Percentiles rank a stretch among this genome's conserved stretches.
phyloP scores from a whole-genome alignment of 495 filamentous ascomycete genomes.

The Darksidea phi region DNA sequence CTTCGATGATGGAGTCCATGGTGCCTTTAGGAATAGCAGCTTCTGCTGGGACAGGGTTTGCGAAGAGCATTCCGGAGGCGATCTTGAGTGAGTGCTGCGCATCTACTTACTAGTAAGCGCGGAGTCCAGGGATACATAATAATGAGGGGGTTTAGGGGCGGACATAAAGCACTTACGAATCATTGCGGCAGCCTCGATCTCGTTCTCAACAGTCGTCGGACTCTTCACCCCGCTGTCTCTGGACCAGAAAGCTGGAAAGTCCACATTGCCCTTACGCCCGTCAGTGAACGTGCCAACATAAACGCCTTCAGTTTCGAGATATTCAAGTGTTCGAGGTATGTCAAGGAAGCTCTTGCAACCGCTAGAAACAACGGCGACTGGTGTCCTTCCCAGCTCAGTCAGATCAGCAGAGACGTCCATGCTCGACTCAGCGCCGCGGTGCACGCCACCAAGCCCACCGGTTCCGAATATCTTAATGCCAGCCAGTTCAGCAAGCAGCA shows the following conservation, averaged over 20 bases:
- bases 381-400: constrained; percentile 89
- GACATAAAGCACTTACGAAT: constrained; percentile 54
- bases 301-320: constrained; percentile 89
- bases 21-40: constrained; percentile 66
- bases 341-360: constrained; percentile 97
- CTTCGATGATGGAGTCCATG: constrained; percentile 71
- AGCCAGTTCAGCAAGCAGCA: constrained; percentile 81
- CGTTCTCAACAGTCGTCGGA: constrained; percentile 68
- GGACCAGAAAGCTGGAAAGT: constrained; percentile 88
- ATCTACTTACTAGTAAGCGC: constrained; percentile 46
- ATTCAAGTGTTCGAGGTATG: constrained; percentile 86
- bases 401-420: constrained; percentile 96
- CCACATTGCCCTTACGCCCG: constrained; percentile 60
- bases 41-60: constrained; percentile 78
- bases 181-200: constrained; percentile 80
- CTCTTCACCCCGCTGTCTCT: constrained; percentile 79
- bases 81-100: constrained; percentile 64
- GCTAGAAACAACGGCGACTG: constrained; percentile 81
- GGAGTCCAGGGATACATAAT: background rate
- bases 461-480: constrained; percentile 94
- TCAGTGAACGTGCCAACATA: constrained; percentile 86
- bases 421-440: constrained; percentile 77
- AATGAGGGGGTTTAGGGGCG: background rate
- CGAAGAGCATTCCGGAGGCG: constrained; percentile 74
- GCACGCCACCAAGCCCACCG: constrained; percentile 83